Evolutionary conservation across 225 moss, liverwort and hornwort genomes (phyloP).

Genomic region (Pleurozium schreberi): DNA sequence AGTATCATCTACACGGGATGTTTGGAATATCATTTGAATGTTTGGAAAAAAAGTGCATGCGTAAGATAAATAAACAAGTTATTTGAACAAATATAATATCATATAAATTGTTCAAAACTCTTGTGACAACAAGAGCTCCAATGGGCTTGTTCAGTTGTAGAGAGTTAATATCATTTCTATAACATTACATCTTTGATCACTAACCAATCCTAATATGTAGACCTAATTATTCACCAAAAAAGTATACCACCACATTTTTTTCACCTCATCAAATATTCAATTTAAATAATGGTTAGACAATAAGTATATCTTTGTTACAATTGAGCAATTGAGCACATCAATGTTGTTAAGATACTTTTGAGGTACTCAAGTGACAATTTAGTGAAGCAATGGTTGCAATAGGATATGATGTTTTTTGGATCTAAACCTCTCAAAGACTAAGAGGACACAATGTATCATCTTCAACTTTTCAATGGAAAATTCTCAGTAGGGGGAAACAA

Average conservation of each 20-base stretch:
- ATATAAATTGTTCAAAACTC: neutral
- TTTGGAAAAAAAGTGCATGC: neutral
- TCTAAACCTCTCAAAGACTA: too few relatives aligned
- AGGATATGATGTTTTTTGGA: too few relatives aligned
- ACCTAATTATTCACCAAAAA: neutral
- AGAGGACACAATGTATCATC: too few relatives aligned
- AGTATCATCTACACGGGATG: neutral
- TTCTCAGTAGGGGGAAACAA: too few relatives aligned
- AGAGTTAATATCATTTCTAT: neutral
- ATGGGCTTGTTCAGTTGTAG: neutral
- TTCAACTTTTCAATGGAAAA: too few relatives aligned
- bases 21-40: neutral
- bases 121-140: neutral
- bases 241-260: neutral
- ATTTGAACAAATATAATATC: neutral
- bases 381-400: neutral
- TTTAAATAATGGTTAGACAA: fast-evolving
- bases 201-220: neutral
- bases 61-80: neutral
- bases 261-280: neutral
- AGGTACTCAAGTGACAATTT: neutral
- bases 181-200: neutral
- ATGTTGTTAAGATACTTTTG: neutral
- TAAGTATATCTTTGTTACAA: neutral
- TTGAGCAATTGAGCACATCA: neutral